phyloP scores from a whole-genome alignment of 129 eudicot species.

The Saussurea involucrata region DNA sequence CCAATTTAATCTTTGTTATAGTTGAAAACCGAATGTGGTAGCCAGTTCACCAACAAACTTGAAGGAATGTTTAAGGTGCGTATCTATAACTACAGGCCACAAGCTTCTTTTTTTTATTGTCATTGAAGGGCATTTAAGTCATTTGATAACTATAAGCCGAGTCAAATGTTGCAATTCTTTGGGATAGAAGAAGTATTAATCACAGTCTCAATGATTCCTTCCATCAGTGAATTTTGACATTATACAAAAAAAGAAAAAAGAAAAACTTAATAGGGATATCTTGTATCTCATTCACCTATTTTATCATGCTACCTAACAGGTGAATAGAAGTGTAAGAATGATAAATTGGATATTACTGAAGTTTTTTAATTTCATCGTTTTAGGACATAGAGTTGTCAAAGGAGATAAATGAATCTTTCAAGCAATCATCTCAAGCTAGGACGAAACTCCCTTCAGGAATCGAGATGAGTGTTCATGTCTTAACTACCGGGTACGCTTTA shows the following conservation, averaged over 20 bases:
- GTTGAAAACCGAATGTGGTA: constrained; percentile 97
- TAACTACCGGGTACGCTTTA: constrained; percentile 83
- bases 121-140: background rate
- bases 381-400: constrained; percentile 94
- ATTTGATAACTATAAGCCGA: background rate
- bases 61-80: constrained; percentile 98
- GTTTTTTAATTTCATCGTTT: background rate
- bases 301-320: background rate
- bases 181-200: background rate
- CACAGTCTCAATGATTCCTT: background rate
- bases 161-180: background rate
- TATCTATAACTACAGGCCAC: constrained; percentile 7
- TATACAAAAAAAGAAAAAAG: background rate
- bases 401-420: constrained; percentile 95
- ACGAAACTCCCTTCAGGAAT: constrained; percentile 93
- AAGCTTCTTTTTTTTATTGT: background rate
- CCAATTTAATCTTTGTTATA: constrained; percentile 28
- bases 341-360: no score
- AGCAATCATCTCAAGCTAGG: constrained; percentile 97
- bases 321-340: background rate
- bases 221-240: background rate
- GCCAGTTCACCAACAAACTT: constrained; percentile 96
- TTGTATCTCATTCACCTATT: background rate
- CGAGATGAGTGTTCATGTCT: constrained; percentile 95
- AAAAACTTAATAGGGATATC: background rate